Conservation (phyloP, 169 alveolate genomes). For the Fabrea salina region DNA sequence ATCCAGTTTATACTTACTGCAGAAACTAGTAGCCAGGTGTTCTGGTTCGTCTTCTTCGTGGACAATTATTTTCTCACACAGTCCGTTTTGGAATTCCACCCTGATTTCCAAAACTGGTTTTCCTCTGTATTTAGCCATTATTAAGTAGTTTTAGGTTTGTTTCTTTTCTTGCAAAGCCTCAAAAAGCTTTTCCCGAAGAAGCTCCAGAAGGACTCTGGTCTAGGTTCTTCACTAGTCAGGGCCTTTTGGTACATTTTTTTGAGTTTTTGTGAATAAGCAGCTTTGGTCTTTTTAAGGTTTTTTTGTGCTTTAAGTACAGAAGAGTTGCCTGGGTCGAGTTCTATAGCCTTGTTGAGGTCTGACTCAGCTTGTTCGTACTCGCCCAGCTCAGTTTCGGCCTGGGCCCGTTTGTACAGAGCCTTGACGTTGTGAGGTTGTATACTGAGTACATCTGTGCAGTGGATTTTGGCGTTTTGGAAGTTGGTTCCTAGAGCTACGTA, state of each 20-base stretch:
- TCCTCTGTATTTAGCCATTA: too few relatives aligned
- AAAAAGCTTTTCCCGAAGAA: too few relatives aligned
- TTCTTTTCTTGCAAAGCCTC: too few relatives aligned
- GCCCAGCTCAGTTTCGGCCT: background rate
- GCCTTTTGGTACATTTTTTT: too few relatives aligned
- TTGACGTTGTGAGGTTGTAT: background rate
- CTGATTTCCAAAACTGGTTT: too few relatives aligned
- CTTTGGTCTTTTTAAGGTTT: background rate
- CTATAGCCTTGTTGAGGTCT: background rate
- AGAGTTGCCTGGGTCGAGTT: slow-evolving; percentile 3
- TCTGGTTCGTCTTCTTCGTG: slow-evolving; percentile 45
- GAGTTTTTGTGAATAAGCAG: background rate
- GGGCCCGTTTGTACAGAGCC: slow-evolving; percentile 28
- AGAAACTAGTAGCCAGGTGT: slow-evolving; percentile 37
- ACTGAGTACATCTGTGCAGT: slow-evolving; percentile 20
- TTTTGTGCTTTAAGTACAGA: background rate
- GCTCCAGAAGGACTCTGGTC: too few relatives aligned
- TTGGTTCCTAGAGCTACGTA: background rate
- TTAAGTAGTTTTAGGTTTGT: too few relatives aligned
- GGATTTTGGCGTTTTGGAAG: background rate
- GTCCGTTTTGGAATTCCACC: too few relatives aligned
- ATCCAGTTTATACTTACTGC: slow-evolving; percentile 17
- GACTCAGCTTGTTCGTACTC: slow-evolving; percentile 9
- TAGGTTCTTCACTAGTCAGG: too few relatives aligned
- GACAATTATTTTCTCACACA: slow-evolving; percentile 35